phyloP scores from a whole-genome alignment of 345 rosid species.

The Syzygium jambos region DNA sequence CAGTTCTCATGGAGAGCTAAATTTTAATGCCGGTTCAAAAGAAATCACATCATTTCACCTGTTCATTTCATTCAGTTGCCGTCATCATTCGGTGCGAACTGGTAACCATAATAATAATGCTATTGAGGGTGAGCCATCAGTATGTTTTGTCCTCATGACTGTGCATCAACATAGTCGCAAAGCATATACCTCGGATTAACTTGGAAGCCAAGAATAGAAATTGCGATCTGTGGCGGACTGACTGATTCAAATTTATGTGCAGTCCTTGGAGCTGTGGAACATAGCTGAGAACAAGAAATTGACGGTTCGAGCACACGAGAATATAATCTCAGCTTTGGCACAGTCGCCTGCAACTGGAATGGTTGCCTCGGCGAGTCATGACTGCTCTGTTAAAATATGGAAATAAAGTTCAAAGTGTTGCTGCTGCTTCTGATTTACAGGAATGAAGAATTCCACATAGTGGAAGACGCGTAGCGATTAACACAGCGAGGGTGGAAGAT shows the following conservation, averaged over 20 bases:
- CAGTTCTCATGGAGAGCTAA: not conserved
- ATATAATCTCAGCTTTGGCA: slow-evolving; percentile 45
- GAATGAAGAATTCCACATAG: not conserved
- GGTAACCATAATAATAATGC: not conserved
- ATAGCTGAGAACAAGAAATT: slow-evolving; percentile 50
- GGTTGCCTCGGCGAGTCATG: slow-evolving; percentile 69
- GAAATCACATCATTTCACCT: not conserved
- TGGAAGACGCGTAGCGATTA: not conserved
- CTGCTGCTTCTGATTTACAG: not conserved
- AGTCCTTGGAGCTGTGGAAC: slow-evolving; percentile 69
- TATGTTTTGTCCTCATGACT: not conserved
- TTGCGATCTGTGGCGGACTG: not conserved
- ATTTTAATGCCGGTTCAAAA: not conserved
- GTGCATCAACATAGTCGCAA: not conserved
- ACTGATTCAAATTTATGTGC: not conserved
- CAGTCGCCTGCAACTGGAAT: slow-evolving; percentile 37
- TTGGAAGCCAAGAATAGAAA: not conserved
- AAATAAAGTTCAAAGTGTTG: slow-evolving; percentile 16
- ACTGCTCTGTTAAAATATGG: slow-evolving; percentile 57
- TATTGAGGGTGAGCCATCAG: not conserved
- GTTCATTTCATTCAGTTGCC: not conserved
- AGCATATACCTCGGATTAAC: not conserved
- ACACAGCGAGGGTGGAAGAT: not conserved
- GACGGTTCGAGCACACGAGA: slow-evolving; percentile 44
- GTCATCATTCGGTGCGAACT: not conserved